phyloP scores from a whole-genome alignment of 176 grass and related monocot species.

The Carex parvula region DNA sequence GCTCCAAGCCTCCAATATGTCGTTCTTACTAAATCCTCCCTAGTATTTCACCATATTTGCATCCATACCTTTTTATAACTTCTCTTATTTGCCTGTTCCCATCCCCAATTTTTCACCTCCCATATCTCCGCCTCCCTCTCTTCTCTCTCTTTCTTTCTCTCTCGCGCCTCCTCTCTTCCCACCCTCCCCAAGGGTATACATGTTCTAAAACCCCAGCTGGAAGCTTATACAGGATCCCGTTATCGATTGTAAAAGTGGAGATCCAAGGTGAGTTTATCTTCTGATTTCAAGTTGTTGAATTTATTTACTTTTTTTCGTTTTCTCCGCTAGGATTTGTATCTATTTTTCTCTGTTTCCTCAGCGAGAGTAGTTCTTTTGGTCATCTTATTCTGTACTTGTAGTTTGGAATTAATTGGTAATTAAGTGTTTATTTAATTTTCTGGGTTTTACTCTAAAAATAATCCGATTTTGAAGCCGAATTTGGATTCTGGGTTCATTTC shows the following conservation, averaged over 20 bases:
- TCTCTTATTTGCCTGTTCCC: background rate
- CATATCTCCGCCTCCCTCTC: background rate
- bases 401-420: background rate
- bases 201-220: conserved; percentile 2
- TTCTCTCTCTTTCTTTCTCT: background rate
- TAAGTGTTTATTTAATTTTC: background rate
- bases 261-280: conserved; percentile 20
- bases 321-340: background rate
- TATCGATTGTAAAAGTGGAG: conserved; percentile 21
- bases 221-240: background rate
- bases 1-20: background rate
- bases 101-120: conserved; percentile 18
- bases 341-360: background rate
- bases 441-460: background rate
- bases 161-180: background rate
- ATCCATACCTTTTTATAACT: background rate
- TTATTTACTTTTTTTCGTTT: background rate
- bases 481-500: background rate
- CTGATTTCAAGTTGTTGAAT: background rate
- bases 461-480: background rate
- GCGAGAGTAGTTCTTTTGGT: background rate
- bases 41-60: background rate
- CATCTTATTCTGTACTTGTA: background rate
- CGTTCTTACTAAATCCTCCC: background rate
- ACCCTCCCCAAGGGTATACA: background rate